Evolutionary conservation across 2,329 filamentous ascomycete species (phyloP), one percentile per base, ranked within the genome.

Genomic region (Lachnellula cervina): DNA sequence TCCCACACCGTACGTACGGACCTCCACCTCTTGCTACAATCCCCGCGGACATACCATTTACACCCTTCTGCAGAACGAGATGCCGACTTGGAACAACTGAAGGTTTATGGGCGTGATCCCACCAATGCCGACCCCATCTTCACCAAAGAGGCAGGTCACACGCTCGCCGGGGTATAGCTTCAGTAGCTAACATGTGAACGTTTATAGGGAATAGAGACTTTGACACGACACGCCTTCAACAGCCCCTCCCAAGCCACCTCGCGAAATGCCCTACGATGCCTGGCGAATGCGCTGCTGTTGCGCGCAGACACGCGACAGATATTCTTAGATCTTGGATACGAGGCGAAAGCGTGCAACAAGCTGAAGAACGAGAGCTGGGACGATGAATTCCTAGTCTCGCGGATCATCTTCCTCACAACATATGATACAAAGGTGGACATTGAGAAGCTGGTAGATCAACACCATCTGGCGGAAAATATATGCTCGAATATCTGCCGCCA

Each of bases 261-360:
- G 2, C 83, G 86, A 55, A 89, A 91, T 67, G 92, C 85, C 1
- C 76, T 96, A 40, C 82, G 90, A 64, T 92, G 90, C 64, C 73
- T 97, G 48, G 92, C 90, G 64, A 97, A 97, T 71, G 85, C 90
- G 8, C 75, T 97, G 66, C 77, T 95, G 0, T 79, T 95, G 17
- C 78, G 84, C 59, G 75, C 81, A 9, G 76, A 81, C 42, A 86
- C 87, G 43, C 82, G 89, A 50, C 86, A 93, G 68, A 79, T 81
- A 45, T 85, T 94, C 52, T 84, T 90, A 14, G 83, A 91, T 65
- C 74, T 89, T 21, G 86, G 81, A 8, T 87, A 83, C 66, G 82
- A 82, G 42, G 73, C 78, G 16, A 87, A 86, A 64, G 83, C 87
- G 17, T 90, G 89, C 56, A 78, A 82, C 54, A 83, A 81, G 60